Conservation (phyloP, 768 basidiomycete species). For the Xerocomus spinulosus region DNA sequence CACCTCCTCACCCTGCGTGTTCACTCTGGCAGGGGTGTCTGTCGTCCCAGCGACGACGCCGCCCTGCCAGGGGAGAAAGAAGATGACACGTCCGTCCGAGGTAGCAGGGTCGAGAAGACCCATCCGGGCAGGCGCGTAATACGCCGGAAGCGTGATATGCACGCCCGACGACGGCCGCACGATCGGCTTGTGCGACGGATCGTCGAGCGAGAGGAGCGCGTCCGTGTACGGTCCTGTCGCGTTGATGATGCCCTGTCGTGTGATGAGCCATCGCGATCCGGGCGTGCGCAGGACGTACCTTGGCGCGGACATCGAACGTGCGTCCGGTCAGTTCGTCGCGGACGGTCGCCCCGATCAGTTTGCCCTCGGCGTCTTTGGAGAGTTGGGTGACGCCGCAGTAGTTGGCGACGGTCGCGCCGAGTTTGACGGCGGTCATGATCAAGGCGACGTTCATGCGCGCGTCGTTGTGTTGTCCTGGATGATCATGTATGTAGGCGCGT, state of each 20-base stretch:
- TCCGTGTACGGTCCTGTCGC: slow-evolving; percentile 96
- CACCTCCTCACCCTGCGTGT: slow-evolving; percentile 54
- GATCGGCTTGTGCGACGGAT: slow-evolving; percentile 73
- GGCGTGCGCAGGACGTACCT: slow-evolving; percentile 37
- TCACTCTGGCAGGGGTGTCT: slow-evolving; percentile 72
- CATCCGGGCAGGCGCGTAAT: slow-evolving; percentile 93
- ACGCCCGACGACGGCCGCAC: slow-evolving; percentile 91
- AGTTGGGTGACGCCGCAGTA: slow-evolving; percentile 82
- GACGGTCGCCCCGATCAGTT: slow-evolving; percentile 68
- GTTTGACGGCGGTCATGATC: slow-evolving; percentile 89
- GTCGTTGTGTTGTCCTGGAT: slow-evolving; percentile 92
- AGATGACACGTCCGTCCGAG: slow-evolving; percentile 95
- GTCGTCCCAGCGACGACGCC: slow-evolving; percentile 97
- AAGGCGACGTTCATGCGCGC: slow-evolving; percentile 97
- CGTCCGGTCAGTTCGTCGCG: slow-evolving; percentile 80
- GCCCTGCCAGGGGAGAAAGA: slow-evolving; percentile 99
- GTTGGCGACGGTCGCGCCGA: slow-evolving; percentile 84
- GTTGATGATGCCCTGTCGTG: slow-evolving; percentile 78
- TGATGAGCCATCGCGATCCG: background rate
- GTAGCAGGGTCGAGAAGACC: slow-evolving; percentile 94
- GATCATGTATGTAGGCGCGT: background rate
- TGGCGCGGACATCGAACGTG: slow-evolving; percentile 77
- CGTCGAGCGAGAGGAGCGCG: slow-evolving; percentile 75
- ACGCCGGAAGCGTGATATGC: slow-evolving; percentile 95
- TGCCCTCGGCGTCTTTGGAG: slow-evolving; percentile 60